These are phyloP conservation scores for Leccinellum albellum DNA, from an alignment of 768 basidiomycete genomes.

Conservation along the genomic window DNA sequence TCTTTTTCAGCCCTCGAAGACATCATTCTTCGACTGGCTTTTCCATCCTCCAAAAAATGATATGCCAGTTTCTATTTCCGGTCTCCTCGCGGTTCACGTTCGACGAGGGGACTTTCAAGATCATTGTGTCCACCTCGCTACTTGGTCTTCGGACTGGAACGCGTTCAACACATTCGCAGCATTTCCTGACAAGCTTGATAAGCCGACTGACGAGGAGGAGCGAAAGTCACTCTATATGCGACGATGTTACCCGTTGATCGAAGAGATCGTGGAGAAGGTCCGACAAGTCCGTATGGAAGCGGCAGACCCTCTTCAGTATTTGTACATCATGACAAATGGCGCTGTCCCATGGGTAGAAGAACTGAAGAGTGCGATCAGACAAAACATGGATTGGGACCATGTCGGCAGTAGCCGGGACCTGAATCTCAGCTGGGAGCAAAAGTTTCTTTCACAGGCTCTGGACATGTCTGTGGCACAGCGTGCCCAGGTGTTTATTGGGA, in stretches of 20 bases:
- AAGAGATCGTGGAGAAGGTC: slow-evolving; percentile 40
- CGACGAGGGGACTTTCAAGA: slow-evolving; percentile 48
- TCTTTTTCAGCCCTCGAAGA: slow-evolving; percentile 15
- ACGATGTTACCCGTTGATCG: slow-evolving; percentile 43
- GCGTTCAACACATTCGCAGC: slow-evolving; percentile 45
- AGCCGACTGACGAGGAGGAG: slow-evolving; percentile 26
- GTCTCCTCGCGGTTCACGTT: slow-evolving; percentile 48
- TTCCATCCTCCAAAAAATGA: not conserved
- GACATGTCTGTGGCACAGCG: slow-evolving; percentile 50
- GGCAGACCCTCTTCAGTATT: slow-evolving; percentile 26
- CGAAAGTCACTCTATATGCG: slow-evolving; percentile 26
- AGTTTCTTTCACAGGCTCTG: slow-evolving; percentile 41
- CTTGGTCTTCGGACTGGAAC: slow-evolving; percentile 35
- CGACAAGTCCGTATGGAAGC: slow-evolving; percentile 29
- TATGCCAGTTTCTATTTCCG: slow-evolving; percentile 26
- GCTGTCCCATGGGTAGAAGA: slow-evolving; percentile 37
- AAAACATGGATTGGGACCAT: slow-evolving; percentile 35
- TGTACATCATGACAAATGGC: slow-evolving; percentile 52
- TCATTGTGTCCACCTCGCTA: slow-evolving; percentile 41
- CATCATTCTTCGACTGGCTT: not conserved
- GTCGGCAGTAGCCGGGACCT: slow-evolving; percentile 45
- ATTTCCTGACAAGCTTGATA: slow-evolving; percentile 36
- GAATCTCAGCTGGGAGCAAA: slow-evolving; percentile 39
- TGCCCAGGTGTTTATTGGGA: slow-evolving; percentile 50
- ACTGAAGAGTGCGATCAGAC: slow-evolving; percentile 35